Evolutionary conservation across 2,329 filamentous ascomycete species (phyloP), one percentile per base, ranked within the genome.

Genomic region (Aspergillus sp.): DNA sequence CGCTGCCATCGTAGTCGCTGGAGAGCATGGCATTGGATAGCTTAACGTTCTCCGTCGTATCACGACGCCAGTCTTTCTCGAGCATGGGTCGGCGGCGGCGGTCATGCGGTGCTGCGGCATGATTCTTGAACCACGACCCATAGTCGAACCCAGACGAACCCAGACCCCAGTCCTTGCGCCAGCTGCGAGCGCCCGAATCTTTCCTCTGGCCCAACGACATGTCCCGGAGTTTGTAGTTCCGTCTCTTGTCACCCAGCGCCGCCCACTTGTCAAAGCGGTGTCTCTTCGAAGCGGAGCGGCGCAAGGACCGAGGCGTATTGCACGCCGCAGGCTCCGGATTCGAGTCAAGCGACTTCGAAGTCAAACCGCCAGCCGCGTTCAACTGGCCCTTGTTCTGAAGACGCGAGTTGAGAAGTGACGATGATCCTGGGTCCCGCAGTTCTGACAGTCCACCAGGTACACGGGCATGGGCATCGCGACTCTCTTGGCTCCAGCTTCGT

Each of bases 191-290:
- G 39, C 53, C 60, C 15, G 52, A 67, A 35, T 57, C 55, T 49
- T 66, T 67, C 48, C 63, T 68, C 44, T 50, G 59, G 34, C 70
- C 67, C 28, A 68, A 67, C 43, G 68, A 66, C 55, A 69, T 63
- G 16, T 72, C 64, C 39, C 69, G 65, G 29, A 64, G 60, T 29
- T 72, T 71, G 52, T 72, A 75, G 37, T 76, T 83, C 39, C 86
- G 79, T 34, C 89, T 76, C 49, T 82, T 81, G 55, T 93, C 82
- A 41, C 89, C 89, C 30, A 96, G 70, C 8, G 78, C 83, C 15
- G 82, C 77, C 89, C 89, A 96, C 58, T 93, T 94, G 61, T 95
- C 89, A 32, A 83, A 38, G 17, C 51, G 52, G 5, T 52, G 52
- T 16, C 52, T 52, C 40, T 59, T 58, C 1, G 78, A 72, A 26